A percentile compares a stretch with the other conserved stretches of the same genome.
Conservation (phyloP, 2,329 filamentous ascomycete species). For the Hypoxylon sp. region DNA sequence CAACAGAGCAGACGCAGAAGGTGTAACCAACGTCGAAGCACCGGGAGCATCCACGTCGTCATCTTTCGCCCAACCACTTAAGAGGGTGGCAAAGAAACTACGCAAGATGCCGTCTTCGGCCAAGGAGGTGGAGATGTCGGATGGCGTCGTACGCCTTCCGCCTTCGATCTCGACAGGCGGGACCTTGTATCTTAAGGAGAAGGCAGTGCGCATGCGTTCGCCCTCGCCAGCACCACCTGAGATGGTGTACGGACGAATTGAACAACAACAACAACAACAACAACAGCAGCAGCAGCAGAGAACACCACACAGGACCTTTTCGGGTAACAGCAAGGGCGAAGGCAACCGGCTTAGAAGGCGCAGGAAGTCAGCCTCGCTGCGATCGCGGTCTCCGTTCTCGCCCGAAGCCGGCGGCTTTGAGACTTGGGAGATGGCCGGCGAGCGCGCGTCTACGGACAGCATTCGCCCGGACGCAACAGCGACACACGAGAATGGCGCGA, state of each 20-base stretch:
- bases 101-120: constrained; percentile 60
- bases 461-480: constrained; percentile 13
- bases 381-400: constrained; percentile 6
- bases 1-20: constrained; percentile 55
- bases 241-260: not conserved
- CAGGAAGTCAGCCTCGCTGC: constrained; percentile 33
- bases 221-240: constrained; percentile 34
- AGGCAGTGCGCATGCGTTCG: constrained; percentile 38
- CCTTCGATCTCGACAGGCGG: constrained; percentile 35
- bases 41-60: constrained; percentile 30
- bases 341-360: constrained; percentile 41
- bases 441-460: constrained; percentile 23
- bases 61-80: constrained; percentile 48
- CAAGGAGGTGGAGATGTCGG: constrained; percentile 21
- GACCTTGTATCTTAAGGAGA: constrained; percentile 33
- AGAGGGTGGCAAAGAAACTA: constrained; percentile 65
- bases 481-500: constrained; percentile 14
- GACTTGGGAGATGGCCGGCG: constrained; percentile 28
- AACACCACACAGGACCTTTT: constrained; percentile 32
- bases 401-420: constrained; percentile 7
- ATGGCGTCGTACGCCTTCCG: constrained; percentile 40
- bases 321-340: constrained; percentile 26
- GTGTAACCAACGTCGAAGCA: constrained; percentile 45
- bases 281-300: constrained; percentile 1
- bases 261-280: not conserved